phyloP scores from a whole-genome alignment of 805 yeast genomes.

The Alloascoidea africana region DNA sequence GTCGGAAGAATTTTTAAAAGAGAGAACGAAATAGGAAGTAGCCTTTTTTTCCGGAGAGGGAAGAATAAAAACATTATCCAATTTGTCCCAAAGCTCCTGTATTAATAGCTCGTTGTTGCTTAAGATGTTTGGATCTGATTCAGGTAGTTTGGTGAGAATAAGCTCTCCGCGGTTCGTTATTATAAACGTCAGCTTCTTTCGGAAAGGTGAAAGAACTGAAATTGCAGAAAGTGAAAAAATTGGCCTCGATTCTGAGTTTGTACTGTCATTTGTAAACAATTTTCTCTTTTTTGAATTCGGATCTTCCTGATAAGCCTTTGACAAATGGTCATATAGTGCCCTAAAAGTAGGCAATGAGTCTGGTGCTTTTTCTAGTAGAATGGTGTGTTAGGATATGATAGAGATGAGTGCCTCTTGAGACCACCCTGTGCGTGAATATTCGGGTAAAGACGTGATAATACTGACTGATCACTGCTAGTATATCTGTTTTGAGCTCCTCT shows the following conservation, averaged over 20 bases:
- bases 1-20: too few relatives aligned
- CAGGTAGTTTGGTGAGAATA: background rate
- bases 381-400: too few relatives aligned
- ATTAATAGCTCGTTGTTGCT: background rate
- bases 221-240: background rate
- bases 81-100: background rate
- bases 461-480: too few relatives aligned
- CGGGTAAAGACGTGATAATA: too few relatives aligned
- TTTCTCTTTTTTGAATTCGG: background rate
- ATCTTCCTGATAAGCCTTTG: background rate
- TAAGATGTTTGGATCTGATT: background rate
- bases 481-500: too few relatives aligned
- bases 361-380: background rate
- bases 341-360: background rate
- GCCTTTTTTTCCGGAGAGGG: background rate
- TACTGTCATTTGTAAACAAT: background rate
- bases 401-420: too few relatives aligned
- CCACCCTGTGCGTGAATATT: too few relatives aligned
- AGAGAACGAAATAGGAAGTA: background rate
- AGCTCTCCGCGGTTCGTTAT: too few relatives aligned
- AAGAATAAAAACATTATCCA: background rate
- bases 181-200: background rate
- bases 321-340: background rate
- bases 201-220: background rate
- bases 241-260: background rate